Evolutionary conservation across 257 asterid genomes (phyloP).

Genomic region (Orobanche coerulescens): DNA sequence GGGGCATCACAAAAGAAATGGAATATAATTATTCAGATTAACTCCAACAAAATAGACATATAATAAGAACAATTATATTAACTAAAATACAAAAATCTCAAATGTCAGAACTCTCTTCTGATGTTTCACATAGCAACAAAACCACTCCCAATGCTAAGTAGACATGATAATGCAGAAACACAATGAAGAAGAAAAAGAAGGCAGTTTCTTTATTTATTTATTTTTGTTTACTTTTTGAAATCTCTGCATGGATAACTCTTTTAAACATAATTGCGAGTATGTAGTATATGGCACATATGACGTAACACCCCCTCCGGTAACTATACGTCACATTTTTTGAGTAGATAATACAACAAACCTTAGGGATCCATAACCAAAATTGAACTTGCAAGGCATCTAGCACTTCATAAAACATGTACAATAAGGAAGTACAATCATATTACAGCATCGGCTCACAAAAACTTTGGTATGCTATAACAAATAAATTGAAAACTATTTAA

Average conservation of each 20-base stretch:
- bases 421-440: constrained; percentile 6
- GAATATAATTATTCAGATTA: constrained; percentile 2
- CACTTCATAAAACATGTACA: neutral
- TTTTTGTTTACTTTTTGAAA: too few species aligned
- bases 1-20: neutral
- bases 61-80: neutral
- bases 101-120: neutral
- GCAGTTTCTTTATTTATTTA: too few species aligned
- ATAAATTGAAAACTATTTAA: neutral
- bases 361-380: neutral
- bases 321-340: neutral
- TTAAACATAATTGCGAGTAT: too few species aligned
- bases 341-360: neutral
- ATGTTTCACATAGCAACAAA: neutral
- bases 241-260: too few species aligned
- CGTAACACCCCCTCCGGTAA: neutral
- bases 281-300: neutral
- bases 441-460: neutral
- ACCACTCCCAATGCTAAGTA: neutral
- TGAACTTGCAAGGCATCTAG: neutral
- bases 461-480: neutral
- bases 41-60: constrained; percentile 7
- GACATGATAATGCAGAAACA: constrained; percentile 1
- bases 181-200: too few species aligned
- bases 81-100: neutral